Conservation (phyloP, 2,329 filamentous ascomycete species). For the Fusarium chlamydosporum region DNA sequence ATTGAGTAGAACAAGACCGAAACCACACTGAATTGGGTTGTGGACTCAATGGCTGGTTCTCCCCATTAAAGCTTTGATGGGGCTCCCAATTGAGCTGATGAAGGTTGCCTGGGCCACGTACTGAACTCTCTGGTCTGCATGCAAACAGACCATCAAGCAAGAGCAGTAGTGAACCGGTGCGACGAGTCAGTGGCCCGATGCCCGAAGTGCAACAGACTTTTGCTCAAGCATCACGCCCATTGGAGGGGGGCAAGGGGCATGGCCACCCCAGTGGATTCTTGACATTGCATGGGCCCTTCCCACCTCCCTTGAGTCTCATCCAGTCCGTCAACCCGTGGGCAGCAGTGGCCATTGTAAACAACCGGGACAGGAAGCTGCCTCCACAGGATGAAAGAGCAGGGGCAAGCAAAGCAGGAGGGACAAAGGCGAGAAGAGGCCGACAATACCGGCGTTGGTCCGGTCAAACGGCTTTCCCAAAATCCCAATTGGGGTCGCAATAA, state of each 20-base stretch:
- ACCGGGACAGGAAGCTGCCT: constrained; percentile 38
- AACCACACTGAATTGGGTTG: constrained; percentile 16
- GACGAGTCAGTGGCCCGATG: constrained; percentile 47
- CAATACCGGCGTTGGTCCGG: constrained; percentile 34
- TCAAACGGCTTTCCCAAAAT: constrained; percentile 35
- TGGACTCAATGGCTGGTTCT: constrained; percentile 38
- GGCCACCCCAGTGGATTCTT: constrained; percentile 48
- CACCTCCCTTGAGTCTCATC: constrained; percentile 46
- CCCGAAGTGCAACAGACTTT: constrained; percentile 50
- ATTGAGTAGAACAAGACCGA: constrained; percentile 23
- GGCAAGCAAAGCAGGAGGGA: constrained; percentile 19
- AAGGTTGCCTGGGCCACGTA: constrained; percentile 45
- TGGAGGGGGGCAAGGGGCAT: constrained; percentile 46
- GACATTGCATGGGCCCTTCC: constrained; percentile 46
- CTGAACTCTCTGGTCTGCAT: constrained; percentile 20
- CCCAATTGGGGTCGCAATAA: constrained; percentile 41
- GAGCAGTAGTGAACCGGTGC: constrained; percentile 25
- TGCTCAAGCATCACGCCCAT: constrained; percentile 47
- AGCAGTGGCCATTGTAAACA: constrained; percentile 37
- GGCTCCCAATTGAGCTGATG: constrained; percentile 42
- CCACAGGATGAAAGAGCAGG: constrained; percentile 39
- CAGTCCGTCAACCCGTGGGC: constrained; percentile 46
- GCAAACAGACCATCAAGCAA: constrained; percentile 31
- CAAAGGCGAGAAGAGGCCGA: constrained; percentile 25
- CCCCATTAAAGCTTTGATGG: constrained; percentile 41